These are phyloP conservation scores for Sphagnum magellanicum DNA, from an alignment of 228 moss, liverwort and hornwort species.

Conservation along the genomic window DNA sequence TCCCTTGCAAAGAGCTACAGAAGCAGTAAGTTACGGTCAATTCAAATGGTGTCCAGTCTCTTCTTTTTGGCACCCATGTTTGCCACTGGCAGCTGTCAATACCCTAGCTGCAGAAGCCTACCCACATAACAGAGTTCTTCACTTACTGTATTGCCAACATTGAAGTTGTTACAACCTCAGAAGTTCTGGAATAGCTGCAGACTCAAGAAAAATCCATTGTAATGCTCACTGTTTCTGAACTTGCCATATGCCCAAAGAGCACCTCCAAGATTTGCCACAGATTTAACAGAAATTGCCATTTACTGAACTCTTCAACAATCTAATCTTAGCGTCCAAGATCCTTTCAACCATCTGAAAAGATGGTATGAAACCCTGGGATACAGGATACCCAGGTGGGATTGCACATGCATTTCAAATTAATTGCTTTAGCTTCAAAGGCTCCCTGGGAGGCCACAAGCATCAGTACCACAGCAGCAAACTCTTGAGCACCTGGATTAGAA, in stretches of 20 bases:
- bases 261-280: slow-evolving; percentile 2
- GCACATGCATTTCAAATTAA: slow-evolving; percentile 51
- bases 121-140: slow-evolving; percentile 54
- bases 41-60: slow-evolving; percentile 34
- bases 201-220: slow-evolving; percentile 11
- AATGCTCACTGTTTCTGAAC: not conserved
- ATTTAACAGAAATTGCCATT: too few species aligned
- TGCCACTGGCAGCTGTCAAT: slow-evolving; percentile 50
- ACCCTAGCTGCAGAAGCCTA: slow-evolving; percentile 36
- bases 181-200: slow-evolving; percentile 36
- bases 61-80: slow-evolving; percentile 66
- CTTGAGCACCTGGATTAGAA: slow-evolving; percentile 68
- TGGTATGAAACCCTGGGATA: too few species aligned
- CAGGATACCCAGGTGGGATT: not conserved
- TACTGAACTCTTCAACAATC: too few species aligned
- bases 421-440: slow-evolving; percentile 59
- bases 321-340: too few species aligned
- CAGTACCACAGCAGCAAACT: slow-evolving; percentile 64
- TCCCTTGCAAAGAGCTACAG: slow-evolving; percentile 34
- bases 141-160: not conserved
- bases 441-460: slow-evolving; percentile 84
- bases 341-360: too few species aligned
- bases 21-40: slow-evolving; percentile 28
- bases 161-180: slow-evolving; percentile 38
- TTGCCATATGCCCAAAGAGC: slow-evolving; percentile 29